Conservation (phyloP, 306 rosid genomes). For the Vigna reflexopilosa region DNA sequence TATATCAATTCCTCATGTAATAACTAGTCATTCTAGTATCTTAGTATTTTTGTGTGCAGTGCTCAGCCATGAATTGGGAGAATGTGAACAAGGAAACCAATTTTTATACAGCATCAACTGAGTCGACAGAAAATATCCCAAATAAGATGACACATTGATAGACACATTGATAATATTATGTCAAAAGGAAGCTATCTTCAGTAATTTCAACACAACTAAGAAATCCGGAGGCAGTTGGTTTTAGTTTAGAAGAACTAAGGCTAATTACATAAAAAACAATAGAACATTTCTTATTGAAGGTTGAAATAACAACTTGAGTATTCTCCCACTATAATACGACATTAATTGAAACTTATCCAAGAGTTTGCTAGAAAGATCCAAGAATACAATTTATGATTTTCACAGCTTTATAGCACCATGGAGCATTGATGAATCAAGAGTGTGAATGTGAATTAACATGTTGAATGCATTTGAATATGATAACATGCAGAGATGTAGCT, state of each 20-base stretch:
- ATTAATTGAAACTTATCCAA: conserved; percentile 24
- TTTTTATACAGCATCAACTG: neutral
- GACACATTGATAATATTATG: neutral
- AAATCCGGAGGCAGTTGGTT: neutral
- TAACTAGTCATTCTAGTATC: conserved; percentile 13
- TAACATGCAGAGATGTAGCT: conserved; percentile 9
- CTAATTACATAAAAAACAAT: neutral
- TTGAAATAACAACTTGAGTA: conserved; percentile 32
- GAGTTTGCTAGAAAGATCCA: conserved; percentile 23
- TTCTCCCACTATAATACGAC: conserved; percentile 31
- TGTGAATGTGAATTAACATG: conserved; percentile 4
- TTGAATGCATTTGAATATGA: conserved; percentile 22
- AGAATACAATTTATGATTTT: conserved; percentile 26
- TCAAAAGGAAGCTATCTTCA: conserved; percentile 23
- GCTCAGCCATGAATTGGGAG: conserved; percentile 8
- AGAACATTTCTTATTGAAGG: conserved; percentile 16
- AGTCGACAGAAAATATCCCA: conserved; percentile 20
- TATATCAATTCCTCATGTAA: conserved; percentile 32
- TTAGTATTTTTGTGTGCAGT: conserved; percentile 14
- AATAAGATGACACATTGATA: neutral
- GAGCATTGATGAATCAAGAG: conserved; percentile 16
- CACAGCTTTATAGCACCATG: conserved; percentile 11
- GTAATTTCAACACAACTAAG: conserved; percentile 18
- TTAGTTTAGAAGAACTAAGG: conserved; percentile 13
- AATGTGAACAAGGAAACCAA: conserved; percentile 24